Percentiles rank a stretch among this genome's conserved stretches.
These are phyloP conservation scores for Ampelomyces quisqualis DNA, from an alignment of 2,329 filamentous ascomycete genomes.

Conservation along the genomic window DNA sequence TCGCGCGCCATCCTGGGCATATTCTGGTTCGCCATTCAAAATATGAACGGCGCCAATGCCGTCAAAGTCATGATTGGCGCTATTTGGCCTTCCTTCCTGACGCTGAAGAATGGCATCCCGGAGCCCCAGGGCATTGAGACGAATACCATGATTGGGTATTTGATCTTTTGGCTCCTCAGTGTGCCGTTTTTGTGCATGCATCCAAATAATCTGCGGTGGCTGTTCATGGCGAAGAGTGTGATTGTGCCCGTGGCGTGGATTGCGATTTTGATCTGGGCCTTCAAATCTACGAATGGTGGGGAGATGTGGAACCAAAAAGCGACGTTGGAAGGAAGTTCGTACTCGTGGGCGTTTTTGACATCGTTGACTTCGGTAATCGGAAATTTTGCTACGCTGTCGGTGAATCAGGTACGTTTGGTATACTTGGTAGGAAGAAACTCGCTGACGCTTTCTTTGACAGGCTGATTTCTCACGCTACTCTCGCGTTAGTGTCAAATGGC, in stretches of 20 bases:
- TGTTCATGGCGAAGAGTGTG: constrained; percentile 53
- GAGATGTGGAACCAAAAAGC: constrained; percentile 52
- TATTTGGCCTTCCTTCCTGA: constrained; percentile 60
- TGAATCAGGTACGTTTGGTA: constrained; percentile 48
- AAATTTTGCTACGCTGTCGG: constrained; percentile 54
- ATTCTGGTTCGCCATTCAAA: constrained; percentile 68
- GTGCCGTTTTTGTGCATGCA: constrained; percentile 59
- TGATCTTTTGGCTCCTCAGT: constrained; percentile 60
- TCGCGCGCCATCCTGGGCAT: constrained; percentile 57
- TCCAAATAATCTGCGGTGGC: constrained; percentile 54
- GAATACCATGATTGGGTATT: constrained; percentile 58
- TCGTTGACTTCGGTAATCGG: constrained; percentile 53
- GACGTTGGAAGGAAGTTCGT: constrained; percentile 52
- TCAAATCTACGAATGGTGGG: constrained; percentile 56
- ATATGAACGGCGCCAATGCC: constrained; percentile 61
- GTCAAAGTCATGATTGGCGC: constrained; percentile 55
- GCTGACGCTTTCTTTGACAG: constrained; percentile 33
- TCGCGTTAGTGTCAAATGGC: constrained; percentile 51
- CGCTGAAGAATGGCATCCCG: constrained; percentile 56
- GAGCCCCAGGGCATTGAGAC: constrained; percentile 56
- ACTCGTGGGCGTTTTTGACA: constrained; percentile 57
- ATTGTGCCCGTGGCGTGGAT: constrained; percentile 61
- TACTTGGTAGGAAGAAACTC: neutral
- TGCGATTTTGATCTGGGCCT: constrained; percentile 63
- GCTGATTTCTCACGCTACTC: constrained; percentile 60